phyloP scores from a whole-genome alignment of 2,329 filamentous ascomycete species.

The Phyllosticta capitalensis region DNA sequence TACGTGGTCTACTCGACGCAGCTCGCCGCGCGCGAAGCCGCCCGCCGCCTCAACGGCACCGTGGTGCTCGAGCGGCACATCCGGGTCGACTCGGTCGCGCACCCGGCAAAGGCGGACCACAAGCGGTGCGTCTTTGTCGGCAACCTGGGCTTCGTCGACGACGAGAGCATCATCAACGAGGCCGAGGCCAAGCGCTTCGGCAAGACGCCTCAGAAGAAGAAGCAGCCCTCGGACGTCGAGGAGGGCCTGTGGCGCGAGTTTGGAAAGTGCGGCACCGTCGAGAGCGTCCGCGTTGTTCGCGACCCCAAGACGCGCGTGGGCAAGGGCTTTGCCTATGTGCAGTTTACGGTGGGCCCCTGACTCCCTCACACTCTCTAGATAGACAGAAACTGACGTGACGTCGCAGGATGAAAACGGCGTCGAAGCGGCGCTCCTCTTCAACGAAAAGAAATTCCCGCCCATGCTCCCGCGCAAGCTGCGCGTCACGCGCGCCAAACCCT shows the following conservation, averaged over 20 bases:
- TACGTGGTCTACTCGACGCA: conserved; percentile 81
- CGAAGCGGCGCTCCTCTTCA: conserved; percentile 77
- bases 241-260: conserved; percentile 88
- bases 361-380: background rate
- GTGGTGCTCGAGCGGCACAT: conserved; percentile 79
- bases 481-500: conserved; percentile 74
- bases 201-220: conserved; percentile 61
- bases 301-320: conserved; percentile 86
- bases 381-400: background rate
- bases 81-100: conserved; percentile 81
- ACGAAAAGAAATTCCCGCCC: conserved; percentile 88
- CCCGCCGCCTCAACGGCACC: conserved; percentile 70
- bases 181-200: conserved; percentile 56
- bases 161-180: conserved; percentile 61
- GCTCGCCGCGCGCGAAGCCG: conserved; percentile 65
- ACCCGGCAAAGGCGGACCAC: conserved; percentile 74
- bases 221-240: conserved; percentile 73
- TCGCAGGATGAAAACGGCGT: conserved; percentile 77
- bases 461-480: conserved; percentile 84
- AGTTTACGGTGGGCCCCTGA: conserved; percentile 58
- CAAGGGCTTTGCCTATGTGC: conserved; percentile 96
- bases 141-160: conserved; percentile 91
- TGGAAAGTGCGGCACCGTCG: conserved; percentile 66
- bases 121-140: conserved; percentile 91
- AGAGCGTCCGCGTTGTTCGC: conserved; percentile 85